These are phyloP conservation scores for Steccherinum ochraceum DNA, from an alignment of 768 basidiomycete species.

Conservation along the genomic window DNA sequence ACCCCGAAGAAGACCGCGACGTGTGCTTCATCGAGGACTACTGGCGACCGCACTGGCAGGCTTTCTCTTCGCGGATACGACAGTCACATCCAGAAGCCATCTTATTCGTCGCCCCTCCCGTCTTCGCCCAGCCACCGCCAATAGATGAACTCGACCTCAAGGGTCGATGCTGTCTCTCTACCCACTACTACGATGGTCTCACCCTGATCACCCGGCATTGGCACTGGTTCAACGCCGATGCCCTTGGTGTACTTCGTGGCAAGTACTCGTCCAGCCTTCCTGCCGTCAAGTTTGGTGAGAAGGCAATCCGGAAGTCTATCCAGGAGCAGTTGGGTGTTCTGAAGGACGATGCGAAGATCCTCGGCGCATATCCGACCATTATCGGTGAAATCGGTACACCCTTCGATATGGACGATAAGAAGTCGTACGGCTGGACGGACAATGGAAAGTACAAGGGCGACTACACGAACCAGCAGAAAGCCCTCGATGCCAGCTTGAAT, in stretches of 20 bases:
- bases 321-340: slow-evolving; percentile 80
- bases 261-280: slow-evolving; percentile 63
- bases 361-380: slow-evolving; percentile 76
- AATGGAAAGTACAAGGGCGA: slow-evolving; percentile 66
- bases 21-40: slow-evolving; percentile 74
- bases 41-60: slow-evolving; percentile 67
- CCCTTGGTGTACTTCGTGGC: slow-evolving; percentile 84
- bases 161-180: slow-evolving; percentile 66
- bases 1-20: slow-evolving; percentile 23
- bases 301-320: slow-evolving; percentile 72
- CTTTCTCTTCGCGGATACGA: slow-evolving; percentile 54
- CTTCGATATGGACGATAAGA: slow-evolving; percentile 87
- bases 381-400: slow-evolving; percentile 96
- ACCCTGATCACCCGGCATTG: slow-evolving; percentile 90
- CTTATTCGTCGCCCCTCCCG: slow-evolving; percentile 87
- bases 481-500: slow-evolving; percentile 81
- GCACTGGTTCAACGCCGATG: slow-evolving; percentile 96
- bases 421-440: slow-evolving; percentile 76
- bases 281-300: slow-evolving; percentile 78
- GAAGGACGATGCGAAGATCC: slow-evolving; percentile 62
- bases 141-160: slow-evolving; percentile 48
- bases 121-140: slow-evolving; percentile 75
- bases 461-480: slow-evolving; percentile 70
- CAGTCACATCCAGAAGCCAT: slow-evolving; percentile 73
- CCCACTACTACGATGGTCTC: slow-evolving; percentile 93